Conservation (phyloP, 768 basidiomycete species). For the Tephrocybe sp. region DNA sequence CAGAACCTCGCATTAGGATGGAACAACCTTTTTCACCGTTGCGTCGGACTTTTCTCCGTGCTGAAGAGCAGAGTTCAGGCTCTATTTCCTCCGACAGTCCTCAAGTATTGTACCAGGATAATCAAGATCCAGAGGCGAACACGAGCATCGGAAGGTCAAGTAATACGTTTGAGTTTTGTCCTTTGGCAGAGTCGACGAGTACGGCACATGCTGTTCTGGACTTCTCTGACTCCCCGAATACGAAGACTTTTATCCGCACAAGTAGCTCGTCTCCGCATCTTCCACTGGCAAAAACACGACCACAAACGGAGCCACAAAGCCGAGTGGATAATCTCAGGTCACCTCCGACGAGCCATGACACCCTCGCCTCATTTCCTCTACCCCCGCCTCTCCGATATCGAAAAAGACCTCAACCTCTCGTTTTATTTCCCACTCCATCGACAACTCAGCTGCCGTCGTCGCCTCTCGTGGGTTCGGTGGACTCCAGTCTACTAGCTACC, state of each 20-base stretch:
- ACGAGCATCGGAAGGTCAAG: too few relatives aligned
- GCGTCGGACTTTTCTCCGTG: background rate
- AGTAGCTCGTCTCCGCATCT: constrained; percentile 27
- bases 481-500: constrained; percentile 44
- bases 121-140: too few relatives aligned
- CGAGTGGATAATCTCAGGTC: constrained; percentile 6
- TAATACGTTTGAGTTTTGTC: background rate
- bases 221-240: constrained; percentile 18
- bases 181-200: constrained; percentile 7
- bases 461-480: constrained; percentile 30
- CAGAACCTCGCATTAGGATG: constrained; percentile 9
- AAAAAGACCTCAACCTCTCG: constrained; percentile 39
- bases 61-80: background rate
- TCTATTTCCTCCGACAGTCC: background rate
- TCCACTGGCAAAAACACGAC: constrained; percentile 15
- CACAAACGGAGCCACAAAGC: constrained; percentile 11
- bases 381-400: constrained; percentile 38
- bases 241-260: constrained; percentile 19
- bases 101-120: too few relatives aligned
- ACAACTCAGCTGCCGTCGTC: constrained; percentile 32
- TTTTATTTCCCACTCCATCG: constrained; percentile 29
- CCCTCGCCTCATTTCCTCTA: constrained; percentile 36
- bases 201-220: constrained; percentile 21
- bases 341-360: constrained; percentile 9
- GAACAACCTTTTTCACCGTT: constrained; percentile 3